Base-by-base conservation (phyloP, 2,329 filamentous ascomycete genomes). In the Fusarium heterosporum region DNA sequence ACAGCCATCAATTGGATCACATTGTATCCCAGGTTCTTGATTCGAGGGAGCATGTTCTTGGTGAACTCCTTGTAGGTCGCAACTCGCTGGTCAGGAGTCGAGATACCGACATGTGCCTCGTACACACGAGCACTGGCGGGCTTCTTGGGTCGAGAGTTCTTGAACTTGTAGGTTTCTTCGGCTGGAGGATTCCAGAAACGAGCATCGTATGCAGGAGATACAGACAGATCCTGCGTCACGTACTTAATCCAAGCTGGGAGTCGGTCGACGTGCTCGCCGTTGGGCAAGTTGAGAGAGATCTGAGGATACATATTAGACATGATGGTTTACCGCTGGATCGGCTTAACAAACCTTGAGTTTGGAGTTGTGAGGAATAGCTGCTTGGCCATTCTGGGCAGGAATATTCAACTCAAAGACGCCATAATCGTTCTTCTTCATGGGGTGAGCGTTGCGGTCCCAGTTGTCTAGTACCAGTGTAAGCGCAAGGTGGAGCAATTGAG, bases 61-160 rank as follows among this genome's bases (percentile, higher is more conserved):
- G 95, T 98, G 78, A 99, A 99, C 80, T 99, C 94, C 78, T 97
- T 97, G 86, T 97, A 99, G 8, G 93, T 97, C 4, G 96, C 89
- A 38, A 99, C 93, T 69, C 88, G 90, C 65, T 90, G 87, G 68
- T 98, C 95, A 2, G 94, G 93, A 4, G 93, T 96, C 8, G 95
- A 97, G 71, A 99, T 99, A 49, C 96, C 96, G 40, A 99, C 93
- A 75, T 99, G 96, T n/a, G 96, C 96, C 80, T 99, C 96, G 79
- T 99, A 99, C 59, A 99, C 93, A 49, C 96, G 90, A n/a, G 87
- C 88, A 73, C 93, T 97, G 57, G 84, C 78, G 2, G 96, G 96
- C 83, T 95, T 96, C 77, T 89, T 89, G 8, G 95, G 96, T 49
- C 90, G 87, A 45, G 86, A 73, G 78, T 98, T 87, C 81, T 96